These are phyloP conservation scores for Leishmania martiniquensis DNA, from an alignment of 208 protist genomes.

Conservation along the genomic window DNA sequence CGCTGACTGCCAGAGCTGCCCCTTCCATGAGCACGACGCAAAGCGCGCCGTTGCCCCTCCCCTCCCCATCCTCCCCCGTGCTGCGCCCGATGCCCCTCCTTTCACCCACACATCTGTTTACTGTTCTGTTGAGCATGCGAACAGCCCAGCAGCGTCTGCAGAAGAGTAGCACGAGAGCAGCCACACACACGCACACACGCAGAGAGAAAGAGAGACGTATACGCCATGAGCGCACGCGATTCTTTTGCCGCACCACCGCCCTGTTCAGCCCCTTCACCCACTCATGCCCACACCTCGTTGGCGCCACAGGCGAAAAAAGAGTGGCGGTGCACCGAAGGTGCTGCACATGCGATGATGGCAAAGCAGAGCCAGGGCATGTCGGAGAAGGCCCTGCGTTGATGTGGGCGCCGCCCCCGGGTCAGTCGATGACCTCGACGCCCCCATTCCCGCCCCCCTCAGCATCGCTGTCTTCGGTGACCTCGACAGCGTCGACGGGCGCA, in stretches of 20 bases:
- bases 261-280: background rate
- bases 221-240: background rate
- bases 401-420: background rate
- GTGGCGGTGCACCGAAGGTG: background rate
- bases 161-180: background rate
- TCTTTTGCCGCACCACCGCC: background rate
- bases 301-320: background rate
- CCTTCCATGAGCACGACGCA: background rate
- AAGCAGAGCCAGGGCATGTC: background rate
- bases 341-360: background rate
- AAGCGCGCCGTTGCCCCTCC: background rate
- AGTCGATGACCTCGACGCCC: slow-evolving; percentile 17
- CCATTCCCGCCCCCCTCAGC: background rate
- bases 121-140: too few species aligned
- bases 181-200: background rate
- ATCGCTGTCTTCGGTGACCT: slow-evolving; percentile 10
- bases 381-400: background rate
- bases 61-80: too few species aligned
- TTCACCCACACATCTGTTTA: too few species aligned
- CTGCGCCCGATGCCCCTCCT: too few species aligned
- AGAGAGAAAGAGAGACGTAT: background rate
- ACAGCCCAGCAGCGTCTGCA: background rate
- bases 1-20: background rate
- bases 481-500: background rate
- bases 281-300: background rate